Conservation (phyloP, 257 asterid genomes). For the Solanum sitiens region DNA sequence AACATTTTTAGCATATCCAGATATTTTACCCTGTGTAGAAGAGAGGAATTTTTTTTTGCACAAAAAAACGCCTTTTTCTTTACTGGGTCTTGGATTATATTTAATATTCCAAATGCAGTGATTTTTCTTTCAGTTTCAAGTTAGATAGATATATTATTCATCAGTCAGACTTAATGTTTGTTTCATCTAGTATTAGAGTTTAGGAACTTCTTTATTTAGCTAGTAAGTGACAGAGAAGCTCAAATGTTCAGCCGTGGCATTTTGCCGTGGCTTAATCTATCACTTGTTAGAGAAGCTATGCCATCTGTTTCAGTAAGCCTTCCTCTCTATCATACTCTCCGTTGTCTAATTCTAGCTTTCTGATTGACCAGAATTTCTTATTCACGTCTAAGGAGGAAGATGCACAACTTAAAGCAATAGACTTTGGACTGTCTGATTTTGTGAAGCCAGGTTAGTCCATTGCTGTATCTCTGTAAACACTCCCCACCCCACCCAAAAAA, state of each 20-base stretch:
- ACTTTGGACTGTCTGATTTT: conserved; percentile 89
- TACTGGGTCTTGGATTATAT: background rate
- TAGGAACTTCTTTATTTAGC: background rate
- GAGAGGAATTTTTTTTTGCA: background rate
- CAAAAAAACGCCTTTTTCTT: background rate
- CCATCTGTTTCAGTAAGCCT: background rate
- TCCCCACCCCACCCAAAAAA: background rate
- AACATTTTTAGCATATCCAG: background rate
- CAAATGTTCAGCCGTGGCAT: background rate
- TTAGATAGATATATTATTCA: background rate
- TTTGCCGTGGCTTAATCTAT: background rate
- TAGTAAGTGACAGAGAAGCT: background rate
- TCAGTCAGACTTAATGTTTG: background rate
- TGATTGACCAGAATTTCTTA: conserved; percentile 75
- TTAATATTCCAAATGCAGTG: background rate
- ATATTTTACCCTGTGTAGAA: background rate
- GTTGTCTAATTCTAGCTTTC: conserved; percentile 23
- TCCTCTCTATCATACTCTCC: background rate
- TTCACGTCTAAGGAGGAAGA: conserved; percentile 69
- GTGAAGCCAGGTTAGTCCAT: conserved; percentile 74
- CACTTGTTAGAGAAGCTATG: background rate
- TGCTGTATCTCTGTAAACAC: background rate
- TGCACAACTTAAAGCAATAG: conserved; percentile 80
- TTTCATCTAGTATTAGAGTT: background rate
- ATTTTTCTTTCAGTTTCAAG: background rate